phyloP scores from a whole-genome alignment of 23 red algal species.

The Gracilaria domingensis region DNA sequence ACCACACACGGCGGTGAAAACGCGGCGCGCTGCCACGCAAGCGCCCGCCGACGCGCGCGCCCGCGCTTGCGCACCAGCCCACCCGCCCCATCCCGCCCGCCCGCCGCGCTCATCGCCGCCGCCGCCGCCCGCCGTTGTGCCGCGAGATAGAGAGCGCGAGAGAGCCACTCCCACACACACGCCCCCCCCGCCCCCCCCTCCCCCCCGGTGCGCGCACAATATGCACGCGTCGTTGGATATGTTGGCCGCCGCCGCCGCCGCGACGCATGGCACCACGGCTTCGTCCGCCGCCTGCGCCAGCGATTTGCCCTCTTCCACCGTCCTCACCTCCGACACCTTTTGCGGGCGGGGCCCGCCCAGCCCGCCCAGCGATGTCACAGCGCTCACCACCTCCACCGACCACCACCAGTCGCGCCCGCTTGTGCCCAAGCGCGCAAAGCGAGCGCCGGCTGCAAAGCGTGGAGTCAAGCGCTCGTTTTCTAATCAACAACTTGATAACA shows the following conservation, averaged over 20 bases:
- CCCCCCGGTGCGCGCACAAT: not conserved
- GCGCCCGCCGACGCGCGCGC: not conserved
- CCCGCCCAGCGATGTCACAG: constrained; percentile 50
- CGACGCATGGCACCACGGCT: not conserved
- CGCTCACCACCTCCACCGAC: constrained; percentile 49
- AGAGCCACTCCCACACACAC: not conserved
- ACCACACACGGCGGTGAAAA: not conserved
- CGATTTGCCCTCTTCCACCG: not conserved
- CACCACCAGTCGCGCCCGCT: not conserved
- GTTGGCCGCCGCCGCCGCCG: constrained; percentile 47
- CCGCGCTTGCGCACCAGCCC: constrained; percentile 1
- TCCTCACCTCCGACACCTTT: not conserved
- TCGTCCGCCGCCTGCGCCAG: not conserved
- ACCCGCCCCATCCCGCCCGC: no score
- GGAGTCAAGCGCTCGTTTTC: not conserved
- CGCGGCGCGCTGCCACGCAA: not conserved
- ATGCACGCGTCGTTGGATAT: constrained; percentile 50
- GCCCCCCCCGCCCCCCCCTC: not conserved
- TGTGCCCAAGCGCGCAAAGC: constrained; percentile 7
- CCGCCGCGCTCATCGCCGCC: no score
- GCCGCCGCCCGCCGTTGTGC: not conserved
- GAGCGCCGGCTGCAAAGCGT: not conserved
- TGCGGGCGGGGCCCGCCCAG: constrained; percentile 6
- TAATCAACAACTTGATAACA: not conserved
- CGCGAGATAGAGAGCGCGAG: no score